phyloP scores from a whole-genome alignment of 2,329 filamentous ascomycete genomes.

The Penicillium sp. region DNA sequence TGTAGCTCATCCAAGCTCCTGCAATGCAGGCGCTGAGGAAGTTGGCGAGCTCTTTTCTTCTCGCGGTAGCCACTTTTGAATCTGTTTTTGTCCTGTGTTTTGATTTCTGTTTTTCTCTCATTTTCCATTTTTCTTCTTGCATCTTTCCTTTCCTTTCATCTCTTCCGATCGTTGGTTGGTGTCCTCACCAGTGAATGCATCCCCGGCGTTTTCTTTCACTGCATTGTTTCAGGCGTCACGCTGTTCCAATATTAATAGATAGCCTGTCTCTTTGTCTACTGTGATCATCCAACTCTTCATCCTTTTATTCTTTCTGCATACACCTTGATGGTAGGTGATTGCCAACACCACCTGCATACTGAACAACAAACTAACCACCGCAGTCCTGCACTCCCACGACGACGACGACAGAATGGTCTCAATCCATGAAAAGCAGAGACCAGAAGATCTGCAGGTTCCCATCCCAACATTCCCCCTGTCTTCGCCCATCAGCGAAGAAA shows the following conservation, averaged over 20 bases:
- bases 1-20: background rate
- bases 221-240: conserved; percentile 25
- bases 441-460: conserved; percentile 35
- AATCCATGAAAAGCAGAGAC: conserved; percentile 29
- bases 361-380: background rate
- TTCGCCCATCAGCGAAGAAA: conserved; percentile 49
- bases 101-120: background rate
- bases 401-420: conserved; percentile 23
- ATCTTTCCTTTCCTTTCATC: conserved; percentile 2
- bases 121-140: background rate
- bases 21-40: conserved; percentile 7
- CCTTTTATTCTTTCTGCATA: background rate
- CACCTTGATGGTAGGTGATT: conserved; percentile 11
- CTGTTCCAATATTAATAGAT: conserved; percentile 1
- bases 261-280: background rate
- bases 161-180: background rate
- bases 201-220: conserved; percentile 15
- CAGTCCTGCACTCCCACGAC: background rate
- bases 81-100: background rate
- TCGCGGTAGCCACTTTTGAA: background rate
- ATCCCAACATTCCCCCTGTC: conserved; percentile 47
- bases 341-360: background rate
- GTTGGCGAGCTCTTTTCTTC: conserved; percentile 17
- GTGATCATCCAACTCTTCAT: background rate
- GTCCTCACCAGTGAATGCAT: conserved; percentile 14